Conservation (phyloP, 257 asterid species). For the Voacanga thouarsii region DNA sequence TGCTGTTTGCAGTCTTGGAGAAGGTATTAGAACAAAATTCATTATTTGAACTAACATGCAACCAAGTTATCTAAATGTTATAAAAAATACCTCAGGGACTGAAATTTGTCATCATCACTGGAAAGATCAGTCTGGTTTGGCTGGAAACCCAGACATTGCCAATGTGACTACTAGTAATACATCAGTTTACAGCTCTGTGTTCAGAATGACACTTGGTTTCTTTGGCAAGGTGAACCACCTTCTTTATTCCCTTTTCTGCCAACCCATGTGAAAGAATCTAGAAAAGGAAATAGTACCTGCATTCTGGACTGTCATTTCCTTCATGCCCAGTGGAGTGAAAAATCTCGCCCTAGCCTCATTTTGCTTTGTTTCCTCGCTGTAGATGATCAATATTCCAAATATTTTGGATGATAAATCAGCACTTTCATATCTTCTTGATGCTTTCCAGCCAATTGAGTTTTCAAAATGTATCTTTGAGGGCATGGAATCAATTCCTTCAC, state of each 20-base stretch:
- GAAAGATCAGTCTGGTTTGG: conserved; percentile 54
- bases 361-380: conserved; percentile 23
- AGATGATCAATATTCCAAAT: conserved; percentile 64
- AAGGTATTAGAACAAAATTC: conserved; percentile 44
- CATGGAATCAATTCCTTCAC: conserved; percentile 51
- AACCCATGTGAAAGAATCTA: background rate
- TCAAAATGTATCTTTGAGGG: conserved; percentile 51
- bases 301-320: background rate
- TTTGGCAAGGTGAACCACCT: conserved; percentile 66
- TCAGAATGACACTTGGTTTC: conserved; percentile 68
- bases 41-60: conserved; percentile 15
- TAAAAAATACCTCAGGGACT: conserved; percentile 40
- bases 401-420: conserved; percentile 48
- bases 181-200: conserved; percentile 43
- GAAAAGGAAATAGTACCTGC: background rate
- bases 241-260: conserved; percentile 1
- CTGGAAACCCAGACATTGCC: conserved; percentile 55
- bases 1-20: conserved; percentile 48
- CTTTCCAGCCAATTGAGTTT: conserved; percentile 58
- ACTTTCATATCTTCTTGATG: conserved; percentile 61
- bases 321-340: background rate
- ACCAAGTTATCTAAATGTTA: conserved; percentile 27
- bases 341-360: background rate
- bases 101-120: conserved; percentile 77
- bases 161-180: conserved; percentile 39